phyloP scores from a whole-genome alignment of 345 rosid genomes.

The Ricinus communis region DNA sequence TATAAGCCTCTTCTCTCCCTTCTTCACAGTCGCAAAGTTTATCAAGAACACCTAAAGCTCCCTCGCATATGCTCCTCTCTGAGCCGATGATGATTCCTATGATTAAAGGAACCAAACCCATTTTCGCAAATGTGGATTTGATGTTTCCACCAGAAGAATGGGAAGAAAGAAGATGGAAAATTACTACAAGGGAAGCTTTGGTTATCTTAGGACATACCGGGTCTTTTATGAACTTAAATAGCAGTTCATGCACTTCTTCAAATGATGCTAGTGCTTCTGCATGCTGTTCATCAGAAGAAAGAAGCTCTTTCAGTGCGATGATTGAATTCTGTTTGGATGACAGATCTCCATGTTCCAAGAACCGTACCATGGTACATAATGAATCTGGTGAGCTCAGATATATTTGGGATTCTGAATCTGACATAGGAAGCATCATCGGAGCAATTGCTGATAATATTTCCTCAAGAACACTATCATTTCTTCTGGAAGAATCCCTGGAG shows the following conservation, averaged over 20 bases:
- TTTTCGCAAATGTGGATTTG: conserved; percentile 25
- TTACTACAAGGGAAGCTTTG: conserved; percentile 38
- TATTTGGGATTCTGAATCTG: conserved; percentile 27
- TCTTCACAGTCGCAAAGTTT: conserved; percentile 33
- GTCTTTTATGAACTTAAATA: conserved; percentile 29
- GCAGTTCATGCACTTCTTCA: conserved; percentile 25
- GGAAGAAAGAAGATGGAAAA: conserved; percentile 37
- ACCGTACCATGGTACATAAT: conserved; percentile 33
- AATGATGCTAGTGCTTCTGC: conserved; percentile 21
- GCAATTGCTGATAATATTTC: conserved; percentile 31
- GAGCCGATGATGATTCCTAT: conserved; percentile 33
- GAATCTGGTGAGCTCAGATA: conserved; percentile 36
- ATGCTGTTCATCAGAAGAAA: conserved; percentile 14
- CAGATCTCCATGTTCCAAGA: conserved; percentile 30
- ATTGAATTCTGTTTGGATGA: conserved; percentile 33
- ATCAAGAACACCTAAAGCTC: conserved; percentile 35
- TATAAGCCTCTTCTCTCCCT: conserved; percentile 38
- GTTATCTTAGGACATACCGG: conserved; percentile 33
- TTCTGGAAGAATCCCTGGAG: conserved; percentile 25
- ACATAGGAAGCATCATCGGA: conserved; percentile 39
- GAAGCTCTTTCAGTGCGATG: conserved; percentile 31
- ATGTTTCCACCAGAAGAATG: not conserved
- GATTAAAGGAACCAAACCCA: conserved; percentile 35
- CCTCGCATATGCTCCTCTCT: conserved; percentile 39
- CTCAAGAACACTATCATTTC: conserved; percentile 24